These are phyloP conservation scores for Spatholobus suberectus DNA, from an alignment of 306 rosid genomes.

Conservation along the genomic window DNA sequence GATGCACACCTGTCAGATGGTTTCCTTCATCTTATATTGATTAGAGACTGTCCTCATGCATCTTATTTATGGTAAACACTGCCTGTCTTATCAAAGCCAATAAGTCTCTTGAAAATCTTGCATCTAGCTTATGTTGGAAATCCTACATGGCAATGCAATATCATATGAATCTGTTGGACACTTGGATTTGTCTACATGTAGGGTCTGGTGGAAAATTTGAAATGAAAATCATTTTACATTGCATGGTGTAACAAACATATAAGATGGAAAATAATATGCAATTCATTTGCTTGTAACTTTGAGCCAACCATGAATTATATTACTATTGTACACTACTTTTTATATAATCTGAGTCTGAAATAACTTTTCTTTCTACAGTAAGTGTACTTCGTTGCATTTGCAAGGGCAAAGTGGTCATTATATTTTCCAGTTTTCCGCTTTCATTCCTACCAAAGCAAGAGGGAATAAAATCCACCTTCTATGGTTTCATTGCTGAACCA, in stretches of 20 bases:
- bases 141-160: conserved; percentile 22
- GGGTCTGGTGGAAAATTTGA: not conserved
- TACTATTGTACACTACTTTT: not conserved
- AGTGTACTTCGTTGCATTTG: not conserved
- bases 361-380: not conserved
- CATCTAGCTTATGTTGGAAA: conserved; percentile 7
- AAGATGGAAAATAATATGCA: not conserved
- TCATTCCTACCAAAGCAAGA: not conserved
- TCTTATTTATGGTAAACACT: conserved; percentile 72
- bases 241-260: not conserved
- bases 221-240: not conserved
- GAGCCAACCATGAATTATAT: not conserved
- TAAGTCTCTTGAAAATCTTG: conserved; percentile 12
- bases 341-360: not conserved
- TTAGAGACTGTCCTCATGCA: conserved; percentile 84
- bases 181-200: not conserved
- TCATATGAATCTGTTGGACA: not conserved
- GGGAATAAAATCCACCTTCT: not conserved
- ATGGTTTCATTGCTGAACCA: too few species aligned
- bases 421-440: not conserved
- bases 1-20: conserved; percentile 99
- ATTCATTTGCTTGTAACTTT: not conserved
- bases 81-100: not conserved
- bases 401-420: conserved; percentile 16
- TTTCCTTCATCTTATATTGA: conserved; percentile 83